A percentile compares a stretch with the other conserved stretches of the same genome.
Evolutionary conservation across 177 flowering plant genomes (phyloP).

Genomic region (Telopea speciosissima): DNA sequence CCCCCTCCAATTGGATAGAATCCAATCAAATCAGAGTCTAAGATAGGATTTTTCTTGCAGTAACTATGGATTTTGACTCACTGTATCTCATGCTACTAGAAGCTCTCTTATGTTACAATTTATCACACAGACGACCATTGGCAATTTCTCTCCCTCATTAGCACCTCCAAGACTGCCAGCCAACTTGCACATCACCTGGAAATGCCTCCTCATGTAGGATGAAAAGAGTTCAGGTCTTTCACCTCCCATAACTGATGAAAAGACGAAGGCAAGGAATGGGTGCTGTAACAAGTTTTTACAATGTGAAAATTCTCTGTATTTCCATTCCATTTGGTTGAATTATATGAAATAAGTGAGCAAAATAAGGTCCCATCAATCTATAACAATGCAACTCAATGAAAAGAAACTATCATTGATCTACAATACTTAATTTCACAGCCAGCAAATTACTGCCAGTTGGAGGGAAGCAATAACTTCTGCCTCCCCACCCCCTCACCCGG

Average conservation of each 20-base stretch:
- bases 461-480: too few species aligned
- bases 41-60: not conserved
- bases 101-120: not conserved
- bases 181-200: not conserved
- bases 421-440: too few species aligned
- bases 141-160: not conserved
- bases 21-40: not conserved
- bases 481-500: too few species aligned
- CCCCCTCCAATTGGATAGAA: not conserved
- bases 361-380: not conserved
- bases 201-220: not conserved
- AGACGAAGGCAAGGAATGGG: not conserved
- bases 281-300: not conserved
- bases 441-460: too few species aligned
- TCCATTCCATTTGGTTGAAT: not conserved
- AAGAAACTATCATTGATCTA: not conserved
- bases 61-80: not conserved
- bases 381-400: too few species aligned
- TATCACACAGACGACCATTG: not conserved
- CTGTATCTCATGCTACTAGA: not conserved
- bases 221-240: not conserved
- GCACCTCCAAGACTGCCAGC: constrained; percentile 1
- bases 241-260: not conserved
- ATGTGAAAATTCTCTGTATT: not conserved
- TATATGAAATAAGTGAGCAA: not conserved